phyloP scores from a whole-genome alignment of 768 basidiomycete genomes.

The Phanerochaete sordida region DNA sequence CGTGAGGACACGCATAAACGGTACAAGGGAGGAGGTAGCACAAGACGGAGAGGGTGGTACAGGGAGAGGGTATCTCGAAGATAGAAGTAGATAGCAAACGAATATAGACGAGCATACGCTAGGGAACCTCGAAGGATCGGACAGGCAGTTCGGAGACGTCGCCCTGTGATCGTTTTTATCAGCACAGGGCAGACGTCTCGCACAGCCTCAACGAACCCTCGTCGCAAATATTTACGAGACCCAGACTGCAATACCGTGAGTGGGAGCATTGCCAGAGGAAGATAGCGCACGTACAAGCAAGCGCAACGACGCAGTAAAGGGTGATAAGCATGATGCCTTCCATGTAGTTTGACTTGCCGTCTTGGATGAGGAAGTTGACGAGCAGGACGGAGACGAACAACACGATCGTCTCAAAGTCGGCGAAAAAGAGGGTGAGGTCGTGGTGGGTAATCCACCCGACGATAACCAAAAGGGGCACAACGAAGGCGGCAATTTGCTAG shows the following conservation, averaged over 20 bases:
- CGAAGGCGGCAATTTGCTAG: slow-evolving; percentile 84
- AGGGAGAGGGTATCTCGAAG: too few species aligned
- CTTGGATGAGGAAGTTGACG: slow-evolving; percentile 81
- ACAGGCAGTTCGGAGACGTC: not conserved
- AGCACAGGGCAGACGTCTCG: not conserved
- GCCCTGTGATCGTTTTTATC: not conserved
- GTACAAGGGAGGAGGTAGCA: not conserved
- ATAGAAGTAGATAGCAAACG: not conserved
- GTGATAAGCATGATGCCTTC: slow-evolving; percentile 79
- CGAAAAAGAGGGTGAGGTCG: slow-evolving; percentile 78
- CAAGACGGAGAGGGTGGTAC: not conserved
- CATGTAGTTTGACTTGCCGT: slow-evolving; percentile 89
- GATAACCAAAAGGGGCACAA: slow-evolving; percentile 84
- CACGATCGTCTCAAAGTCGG: slow-evolving; percentile 83
- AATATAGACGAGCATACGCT: too few species aligned
- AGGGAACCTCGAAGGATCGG: not conserved
- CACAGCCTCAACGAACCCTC: slow-evolving; percentile 14
- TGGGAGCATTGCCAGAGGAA: not conserved
- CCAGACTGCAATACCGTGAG: slow-evolving; percentile 33
- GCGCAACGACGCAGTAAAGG: slow-evolving; percentile 76
- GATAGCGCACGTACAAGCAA: slow-evolving; percentile 57
- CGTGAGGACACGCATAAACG: not conserved
- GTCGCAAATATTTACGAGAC: slow-evolving; percentile 32
- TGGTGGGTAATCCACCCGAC: slow-evolving; percentile 81
- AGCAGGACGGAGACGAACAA: slow-evolving; percentile 88